Base-by-base conservation (phyloP, 768 basidiomycete genomes). In the Steccherinum ochraceum region DNA sequence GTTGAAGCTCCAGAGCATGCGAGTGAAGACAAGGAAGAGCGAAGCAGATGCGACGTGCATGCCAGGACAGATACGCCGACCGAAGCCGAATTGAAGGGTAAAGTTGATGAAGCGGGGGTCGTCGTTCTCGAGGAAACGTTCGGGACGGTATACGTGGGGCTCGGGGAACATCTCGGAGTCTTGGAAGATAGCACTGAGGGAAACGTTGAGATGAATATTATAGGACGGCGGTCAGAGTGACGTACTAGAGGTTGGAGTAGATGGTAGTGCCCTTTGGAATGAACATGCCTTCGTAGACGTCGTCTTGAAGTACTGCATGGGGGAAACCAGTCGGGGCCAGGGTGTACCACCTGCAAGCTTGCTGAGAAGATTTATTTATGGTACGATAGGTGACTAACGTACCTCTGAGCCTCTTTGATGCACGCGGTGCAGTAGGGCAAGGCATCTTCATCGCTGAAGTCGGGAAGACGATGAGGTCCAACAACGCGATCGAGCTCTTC, bases 401-500 rank as follows among this genome's bases (percentile, higher is more conserved):
- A n/a, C n/a, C 82, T 70, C 52, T 73, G 64, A 1, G 67, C 63
- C 62, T 84, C 83, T 12, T 69, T 73, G 51, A 81, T 61, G 27
- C 84, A 52, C 3, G 78, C 77, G 11, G 81, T 70, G 45, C 78
- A 35, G 58, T 76, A 87, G 7, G 82, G 81, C 43, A 88, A 61
- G 2, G 62, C 68, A 2, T 63, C 51, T 5, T 80, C 68, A 58
- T 86, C 85, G 21, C 64, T 70, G 49, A 83, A 76, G 0, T 66
- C 69, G 1, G 87, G 86, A 23, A 86, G 66, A 4, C 84, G 70
- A 41, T 75, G 74, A 35, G 59, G 49, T 5, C 79, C 79, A 19
- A 81, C 67, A 10, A 83, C 77, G 0, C 58, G 50, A 57, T 87
- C 86, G 16, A 88, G 72, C 52, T 88, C 84, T 16, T 70, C 69